A percentile compares a stretch with the other conserved stretches of the same genome.
phyloP scores from a whole-genome alignment of 352 stramenopile species.

The Achlya hypogyna region DNA sequence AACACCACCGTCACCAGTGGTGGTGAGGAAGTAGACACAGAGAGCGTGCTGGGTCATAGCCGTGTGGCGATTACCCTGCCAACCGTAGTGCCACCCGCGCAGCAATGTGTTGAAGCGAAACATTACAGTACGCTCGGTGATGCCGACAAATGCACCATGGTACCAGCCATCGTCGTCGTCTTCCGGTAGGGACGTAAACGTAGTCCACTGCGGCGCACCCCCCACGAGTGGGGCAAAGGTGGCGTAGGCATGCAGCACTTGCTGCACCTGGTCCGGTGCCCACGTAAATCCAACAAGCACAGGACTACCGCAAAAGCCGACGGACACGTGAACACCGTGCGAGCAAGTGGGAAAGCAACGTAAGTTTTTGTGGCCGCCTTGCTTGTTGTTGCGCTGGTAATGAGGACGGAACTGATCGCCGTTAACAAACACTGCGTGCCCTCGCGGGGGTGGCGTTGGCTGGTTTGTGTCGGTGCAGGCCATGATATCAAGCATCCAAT shows the following conservation, averaged over 20 bases:
- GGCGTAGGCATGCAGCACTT: neutral
- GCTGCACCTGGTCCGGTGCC: neutral
- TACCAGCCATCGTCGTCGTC: neutral
- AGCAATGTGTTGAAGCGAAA: neutral
- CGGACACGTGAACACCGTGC: constrained; percentile 6
- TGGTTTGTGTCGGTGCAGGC: too few species aligned
- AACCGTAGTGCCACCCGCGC: constrained; percentile 22
- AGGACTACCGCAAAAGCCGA: constrained; percentile 20
- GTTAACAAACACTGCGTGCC: too few species aligned
- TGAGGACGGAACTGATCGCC: neutral
- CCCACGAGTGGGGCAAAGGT: neutral
- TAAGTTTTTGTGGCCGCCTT: constrained; percentile 22
- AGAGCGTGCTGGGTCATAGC: constrained; percentile 19
- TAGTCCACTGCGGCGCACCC: neutral
- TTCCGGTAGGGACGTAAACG: neutral
- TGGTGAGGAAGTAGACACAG: neutral
- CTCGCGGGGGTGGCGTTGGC: too few species aligned
- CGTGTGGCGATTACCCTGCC: constrained; percentile 20
- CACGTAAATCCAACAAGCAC: constrained; percentile 58
- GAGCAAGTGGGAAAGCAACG: constrained; percentile 22
- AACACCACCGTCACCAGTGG: neutral
- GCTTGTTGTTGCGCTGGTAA: constrained; percentile 25
- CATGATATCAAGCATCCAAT: too few species aligned
- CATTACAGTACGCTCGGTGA: neutral
- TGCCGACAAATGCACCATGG: neutral